Evolutionary conservation across 306 rosid genomes (phyloP), one percentile per base, ranked within the genome.

Genomic region (Vachellia pachyceras): DNA sequence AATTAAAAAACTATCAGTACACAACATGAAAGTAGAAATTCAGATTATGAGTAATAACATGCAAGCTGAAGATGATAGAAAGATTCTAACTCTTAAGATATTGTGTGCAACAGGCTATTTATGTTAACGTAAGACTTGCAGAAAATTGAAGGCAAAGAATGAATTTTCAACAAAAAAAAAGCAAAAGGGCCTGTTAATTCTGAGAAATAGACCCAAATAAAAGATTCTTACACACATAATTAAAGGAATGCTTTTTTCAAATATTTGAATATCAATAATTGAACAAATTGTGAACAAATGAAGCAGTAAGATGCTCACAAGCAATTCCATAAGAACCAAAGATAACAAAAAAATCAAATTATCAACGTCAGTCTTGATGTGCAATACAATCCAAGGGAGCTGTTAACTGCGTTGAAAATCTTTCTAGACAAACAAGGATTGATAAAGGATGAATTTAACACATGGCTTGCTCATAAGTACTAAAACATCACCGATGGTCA

Each of bases 351-450:
- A 20, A 42, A 69, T 54, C 60, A n/a, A 1, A 54, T 23, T 54
- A 20, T 46, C 60, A 69, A 5, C 42, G 68, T 64, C 69, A 45
- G n/a, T 14, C 40, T 79, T 60, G 66, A 52, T 36, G 74, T 40
- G 10, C 37, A 35, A 50, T 72, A n/a, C 76, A 72, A 35, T 72
- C 37, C 76, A 47, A 77, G 77, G 69, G 13, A 23, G 37, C 36
- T 70, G 39, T 57, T 42, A 55, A 77, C 41, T 72, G 14, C 41
- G 75, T 72, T 8, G 54, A 17, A 78, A 67, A 66, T 35, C 66
- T 55, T 36, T 68, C 67, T 37, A 60, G 41, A 9, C 49, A 47
- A 77, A 55, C 77, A 82, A 82, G 45, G 79, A 77, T 12, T 1
- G 10, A 58, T 3, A 18, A 42, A 44, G 54, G 64, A 22, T 47